Conservation (phyloP, 2,329 filamentous ascomycete genomes). For the Diaporthe humulicola region DNA sequence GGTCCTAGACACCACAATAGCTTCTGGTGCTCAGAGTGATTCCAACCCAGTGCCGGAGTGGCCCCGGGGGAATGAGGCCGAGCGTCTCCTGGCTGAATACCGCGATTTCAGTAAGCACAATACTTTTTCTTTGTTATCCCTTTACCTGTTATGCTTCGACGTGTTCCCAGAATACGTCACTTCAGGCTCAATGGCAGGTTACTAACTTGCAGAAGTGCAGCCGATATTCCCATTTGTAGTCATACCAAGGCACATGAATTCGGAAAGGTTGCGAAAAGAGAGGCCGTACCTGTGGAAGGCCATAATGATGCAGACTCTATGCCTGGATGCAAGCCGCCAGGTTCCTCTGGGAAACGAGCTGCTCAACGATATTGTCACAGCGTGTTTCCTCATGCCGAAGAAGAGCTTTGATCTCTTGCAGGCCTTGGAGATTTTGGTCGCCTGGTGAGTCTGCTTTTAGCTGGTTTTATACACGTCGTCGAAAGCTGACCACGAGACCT, state of each 20-base stretch:
- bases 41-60: neutral
- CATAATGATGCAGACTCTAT: slow-evolving; percentile 59
- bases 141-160: too few species aligned
- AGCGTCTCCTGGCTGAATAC: slow-evolving; percentile 54
- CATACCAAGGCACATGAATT: slow-evolving; percentile 52
- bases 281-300: slow-evolving; percentile 64
- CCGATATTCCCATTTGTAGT: slow-evolving; percentile 61
- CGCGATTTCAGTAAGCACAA: slow-evolving; percentile 41
- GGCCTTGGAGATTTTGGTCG: slow-evolving; percentile 58
- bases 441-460: slow-evolving; percentile 54
- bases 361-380: slow-evolving; percentile 57
- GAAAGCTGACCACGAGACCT: neutral
- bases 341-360: slow-evolving; percentile 58
- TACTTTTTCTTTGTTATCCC: neutral
- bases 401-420: slow-evolving; percentile 63
- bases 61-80: slow-evolving; percentile 58
- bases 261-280: slow-evolving; percentile 52
- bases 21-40: neutral
- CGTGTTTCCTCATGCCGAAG: slow-evolving; percentile 56
- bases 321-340: slow-evolving; percentile 60
- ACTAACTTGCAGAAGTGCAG: slow-evolving; percentile 40
- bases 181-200: neutral
- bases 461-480: too few species aligned
- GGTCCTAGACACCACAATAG: too few species aligned
- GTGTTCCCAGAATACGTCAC: too few species aligned